A percentile compares a stretch with the other conserved stretches of the same genome.
These are phyloP conservation scores for Hyaloperonospora arabidopsidis DNA, from an alignment of 352 stramenopile genomes.

Conservation along the genomic window DNA sequence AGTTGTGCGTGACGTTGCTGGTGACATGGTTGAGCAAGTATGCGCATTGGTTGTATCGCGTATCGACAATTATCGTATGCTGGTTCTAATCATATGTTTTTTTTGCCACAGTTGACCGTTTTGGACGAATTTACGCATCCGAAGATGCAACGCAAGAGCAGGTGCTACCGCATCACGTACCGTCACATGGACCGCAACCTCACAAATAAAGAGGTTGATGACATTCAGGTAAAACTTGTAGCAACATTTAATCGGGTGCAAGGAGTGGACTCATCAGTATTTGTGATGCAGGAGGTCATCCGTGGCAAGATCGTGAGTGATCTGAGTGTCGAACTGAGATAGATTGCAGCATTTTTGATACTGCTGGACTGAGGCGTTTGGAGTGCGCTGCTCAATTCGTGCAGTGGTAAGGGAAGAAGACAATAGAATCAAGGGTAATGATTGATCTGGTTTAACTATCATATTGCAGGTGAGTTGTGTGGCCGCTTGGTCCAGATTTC, in stretches of 20 bases:
- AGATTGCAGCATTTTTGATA: conserved; percentile 18
- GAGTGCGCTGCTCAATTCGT: too few species aligned
- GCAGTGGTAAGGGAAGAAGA: too few species aligned
- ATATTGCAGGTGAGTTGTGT: too few species aligned
- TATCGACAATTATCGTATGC: neutral
- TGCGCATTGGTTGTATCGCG: neutral
- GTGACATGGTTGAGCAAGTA: conserved; percentile 95
- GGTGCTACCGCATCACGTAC: conserved; percentile 98
- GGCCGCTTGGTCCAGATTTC: too few species aligned
- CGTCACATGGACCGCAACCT: conserved; percentile 97
- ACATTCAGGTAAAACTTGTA: conserved; percentile 78
- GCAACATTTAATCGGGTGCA: neutral
- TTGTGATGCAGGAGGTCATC: conserved; percentile 44
- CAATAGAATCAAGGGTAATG: too few species aligned
- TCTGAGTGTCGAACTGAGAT: conserved; percentile 90
- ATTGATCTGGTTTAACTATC: too few species aligned
- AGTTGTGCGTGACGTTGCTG: conserved; percentile 91
- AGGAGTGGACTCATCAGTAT: conserved; percentile 1
- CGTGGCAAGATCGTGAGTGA: conserved; percentile 62
- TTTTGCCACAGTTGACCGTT: conserved; percentile 38
- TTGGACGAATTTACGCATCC: conserved; percentile 97
- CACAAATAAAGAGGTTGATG: conserved; percentile 98
- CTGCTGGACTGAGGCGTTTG: too few species aligned
- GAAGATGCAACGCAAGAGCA: conserved; percentile 91
- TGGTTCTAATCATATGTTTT: neutral